Conservation (phyloP, 2,329 filamentous ascomycete species). For the Trichoderma sp. region DNA sequence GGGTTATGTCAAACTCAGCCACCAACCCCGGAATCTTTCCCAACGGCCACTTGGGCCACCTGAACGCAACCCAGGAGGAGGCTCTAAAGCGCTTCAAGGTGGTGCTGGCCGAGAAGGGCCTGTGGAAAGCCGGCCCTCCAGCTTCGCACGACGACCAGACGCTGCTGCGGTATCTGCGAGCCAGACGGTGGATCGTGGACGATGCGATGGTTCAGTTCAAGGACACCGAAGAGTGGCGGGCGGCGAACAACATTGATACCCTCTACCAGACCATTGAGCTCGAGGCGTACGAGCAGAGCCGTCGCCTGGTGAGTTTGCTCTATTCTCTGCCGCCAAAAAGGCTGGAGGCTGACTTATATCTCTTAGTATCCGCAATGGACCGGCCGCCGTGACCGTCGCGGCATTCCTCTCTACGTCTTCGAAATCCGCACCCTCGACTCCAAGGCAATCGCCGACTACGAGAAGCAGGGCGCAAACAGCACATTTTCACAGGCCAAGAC, state of each 20-base stretch:
- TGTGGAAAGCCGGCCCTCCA: constrained; percentile 59
- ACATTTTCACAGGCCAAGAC: constrained; percentile 62
- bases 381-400: constrained; percentile 83
- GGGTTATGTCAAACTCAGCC: constrained; percentile 36
- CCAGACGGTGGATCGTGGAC: constrained; percentile 74
- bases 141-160: constrained; percentile 73
- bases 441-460: constrained; percentile 79
- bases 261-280: constrained; percentile 87
- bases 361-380: constrained; percentile 90
- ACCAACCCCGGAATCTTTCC: constrained; percentile 55
- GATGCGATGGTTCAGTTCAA: constrained; percentile 84
- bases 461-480: constrained; percentile 61
- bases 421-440: constrained; percentile 81
- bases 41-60: constrained; percentile 76
- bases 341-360: background rate
- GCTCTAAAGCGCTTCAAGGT: constrained; percentile 73
- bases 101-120: constrained; percentile 63
- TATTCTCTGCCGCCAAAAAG: background rate
- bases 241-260: constrained; percentile 72
- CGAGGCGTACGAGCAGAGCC: constrained; percentile 78
- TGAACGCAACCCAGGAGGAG: constrained; percentile 67
- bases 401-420: constrained; percentile 90
- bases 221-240: constrained; percentile 85
- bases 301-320: constrained; percentile 61
- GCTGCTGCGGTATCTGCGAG: constrained; percentile 80